Conservation (phyloP, 345 rosid genomes). For the Gossypium australe region DNA sequence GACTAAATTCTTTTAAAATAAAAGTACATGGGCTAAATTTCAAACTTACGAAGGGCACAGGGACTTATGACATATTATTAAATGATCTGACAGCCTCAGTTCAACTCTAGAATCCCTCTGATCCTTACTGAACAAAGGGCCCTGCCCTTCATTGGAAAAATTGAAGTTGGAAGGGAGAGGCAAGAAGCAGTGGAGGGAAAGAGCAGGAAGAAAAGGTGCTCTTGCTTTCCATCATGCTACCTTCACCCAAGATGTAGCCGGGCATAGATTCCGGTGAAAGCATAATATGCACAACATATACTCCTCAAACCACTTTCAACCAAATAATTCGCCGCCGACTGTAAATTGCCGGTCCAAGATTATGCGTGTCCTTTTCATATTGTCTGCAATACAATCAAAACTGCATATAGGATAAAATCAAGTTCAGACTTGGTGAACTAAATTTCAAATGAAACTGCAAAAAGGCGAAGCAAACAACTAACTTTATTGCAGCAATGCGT, state of each 20-base stretch:
- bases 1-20: no score
- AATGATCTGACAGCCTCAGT: not conserved
- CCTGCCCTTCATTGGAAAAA: constrained; percentile 14
- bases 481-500: not conserved
- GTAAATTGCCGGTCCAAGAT: constrained; percentile 9
- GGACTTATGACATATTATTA: not conserved
- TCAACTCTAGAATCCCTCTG: not conserved
- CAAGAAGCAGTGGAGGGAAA: not conserved
- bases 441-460: not conserved
- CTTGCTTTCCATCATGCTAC: not conserved
- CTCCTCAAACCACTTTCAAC: constrained; percentile 7
- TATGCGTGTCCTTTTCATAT: constrained; percentile 21
- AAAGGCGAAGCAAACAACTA: not conserved
- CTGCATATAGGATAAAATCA: constrained; percentile 30
- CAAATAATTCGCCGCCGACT: not conserved
- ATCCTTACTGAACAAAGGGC: constrained; percentile 13
- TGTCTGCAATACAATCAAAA: constrained; percentile 26
- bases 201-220: not conserved
- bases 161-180: constrained; percentile 1
- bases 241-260: not conserved
- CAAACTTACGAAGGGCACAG: no score
- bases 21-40: no score
- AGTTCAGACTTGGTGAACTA: not conserved
- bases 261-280: not conserved
- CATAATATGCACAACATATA: not conserved